phyloP scores from a whole-genome alignment of 805 yeast species.

The Schwanniomyces yamadae region DNA sequence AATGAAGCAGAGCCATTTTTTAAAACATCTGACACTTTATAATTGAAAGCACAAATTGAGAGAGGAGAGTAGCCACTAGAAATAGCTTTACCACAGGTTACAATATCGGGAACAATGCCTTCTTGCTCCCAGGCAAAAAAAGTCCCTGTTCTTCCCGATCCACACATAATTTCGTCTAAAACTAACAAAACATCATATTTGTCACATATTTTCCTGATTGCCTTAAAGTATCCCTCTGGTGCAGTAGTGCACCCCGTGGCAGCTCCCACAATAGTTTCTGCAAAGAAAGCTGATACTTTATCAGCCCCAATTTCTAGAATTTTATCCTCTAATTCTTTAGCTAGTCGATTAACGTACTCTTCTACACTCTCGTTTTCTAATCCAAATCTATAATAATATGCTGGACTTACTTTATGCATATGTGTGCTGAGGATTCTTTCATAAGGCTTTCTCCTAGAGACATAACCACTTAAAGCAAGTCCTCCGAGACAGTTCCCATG shows the following conservation, averaged over 20 bases:
- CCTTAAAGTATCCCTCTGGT: constrained; percentile 40
- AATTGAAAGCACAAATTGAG: constrained; percentile 37
- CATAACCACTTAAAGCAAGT: constrained; percentile 33
- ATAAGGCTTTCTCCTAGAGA: constrained; percentile 33
- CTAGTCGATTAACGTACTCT: constrained; percentile 36
- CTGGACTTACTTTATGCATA: constrained; percentile 23
- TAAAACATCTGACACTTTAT: neutral
- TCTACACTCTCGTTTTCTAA: constrained; percentile 36
- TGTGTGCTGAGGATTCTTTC: constrained; percentile 22
- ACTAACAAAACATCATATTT: constrained; percentile 51
- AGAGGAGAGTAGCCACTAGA: constrained; percentile 49
- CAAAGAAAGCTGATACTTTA: constrained; percentile 42
- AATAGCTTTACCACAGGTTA: constrained; percentile 49
- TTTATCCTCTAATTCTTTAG: constrained; percentile 41
- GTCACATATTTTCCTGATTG: constrained; percentile 46
- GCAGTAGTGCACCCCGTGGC: constrained; percentile 40
- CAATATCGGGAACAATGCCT: constrained; percentile 47
- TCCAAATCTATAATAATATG: constrained; percentile 31
- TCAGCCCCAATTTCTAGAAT: constrained; percentile 43
- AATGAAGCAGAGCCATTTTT: constrained; percentile 15
- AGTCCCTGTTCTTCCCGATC: constrained; percentile 52
- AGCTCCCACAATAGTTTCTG: constrained; percentile 49
- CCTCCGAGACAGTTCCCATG: constrained; percentile 52
- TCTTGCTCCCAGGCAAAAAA: constrained; percentile 48
- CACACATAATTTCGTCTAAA: constrained; percentile 59